phyloP scores from a whole-genome alignment of 208 protist genomes.

The Histomonas meleagridis region DNA sequence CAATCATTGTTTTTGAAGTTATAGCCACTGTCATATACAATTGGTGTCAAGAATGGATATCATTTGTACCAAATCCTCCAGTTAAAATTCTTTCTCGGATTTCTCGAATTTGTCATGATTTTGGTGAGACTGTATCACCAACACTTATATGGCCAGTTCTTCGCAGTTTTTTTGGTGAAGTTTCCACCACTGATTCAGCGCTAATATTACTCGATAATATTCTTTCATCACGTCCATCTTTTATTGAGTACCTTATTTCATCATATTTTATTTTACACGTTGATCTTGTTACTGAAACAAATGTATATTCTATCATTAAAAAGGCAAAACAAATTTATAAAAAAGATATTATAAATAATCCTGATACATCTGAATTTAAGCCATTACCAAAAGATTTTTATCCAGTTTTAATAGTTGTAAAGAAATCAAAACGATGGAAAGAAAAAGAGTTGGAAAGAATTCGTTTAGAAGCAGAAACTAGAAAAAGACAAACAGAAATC shows the following conservation, averaged over 20 bases:
- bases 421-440: not conserved
- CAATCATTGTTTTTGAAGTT: slow-evolving; percentile 36
- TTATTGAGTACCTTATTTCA: slow-evolving; percentile 8
- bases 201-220: slow-evolving; percentile 12
- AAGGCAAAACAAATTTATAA: not conserved
- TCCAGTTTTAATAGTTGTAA: not conserved
- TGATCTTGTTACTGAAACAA: not conserved
- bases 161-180: slow-evolving; percentile 16
- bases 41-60: slow-evolving; percentile 42
- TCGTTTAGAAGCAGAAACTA: not conserved
- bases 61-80: slow-evolving; percentile 43
- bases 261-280: not conserved
- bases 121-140: not conserved
- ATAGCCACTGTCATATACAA: slow-evolving; percentile 34
- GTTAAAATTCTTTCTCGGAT: slow-evolving; percentile 30
- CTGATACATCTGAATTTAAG: not conserved
- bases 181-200: not conserved
- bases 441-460: slow-evolving; percentile 22
- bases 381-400: slow-evolving; percentile 5
- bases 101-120: not conserved
- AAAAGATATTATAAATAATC: not conserved
- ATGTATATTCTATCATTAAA: not conserved
- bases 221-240: not conserved
- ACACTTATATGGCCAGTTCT: not conserved
- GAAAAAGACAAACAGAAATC: not conserved